Percentiles rank a stretch among this genome's conserved stretches.
phyloP scores from a whole-genome alignment of 305 asterid genomes.

The Solanum hybrid region DNA sequence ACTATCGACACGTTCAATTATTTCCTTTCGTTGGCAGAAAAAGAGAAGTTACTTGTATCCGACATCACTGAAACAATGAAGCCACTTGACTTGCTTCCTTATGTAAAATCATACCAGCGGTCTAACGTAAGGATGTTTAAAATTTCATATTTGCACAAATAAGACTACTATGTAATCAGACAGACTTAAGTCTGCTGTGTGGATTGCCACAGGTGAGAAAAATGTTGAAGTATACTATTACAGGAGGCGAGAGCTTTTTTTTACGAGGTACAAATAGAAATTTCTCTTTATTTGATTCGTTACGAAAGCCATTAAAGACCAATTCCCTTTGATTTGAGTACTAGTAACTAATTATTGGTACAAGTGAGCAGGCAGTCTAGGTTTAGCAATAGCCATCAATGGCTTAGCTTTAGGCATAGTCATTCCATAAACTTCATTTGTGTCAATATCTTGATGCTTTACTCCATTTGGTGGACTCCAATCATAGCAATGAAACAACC shows the following conservation, averaged over 20 bases:
- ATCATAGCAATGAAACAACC: constrained; percentile 65
- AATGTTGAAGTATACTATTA: background rate
- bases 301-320: background rate
- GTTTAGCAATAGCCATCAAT: constrained; percentile 47
- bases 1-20: constrained; percentile 52
- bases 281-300: no score
- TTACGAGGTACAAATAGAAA: background rate
- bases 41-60: constrained; percentile 42
- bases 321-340: background rate
- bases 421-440: constrained; percentile 83
- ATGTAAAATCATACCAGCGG: constrained; percentile 54
- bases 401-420: constrained; percentile 90
- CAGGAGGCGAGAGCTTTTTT: background rate
- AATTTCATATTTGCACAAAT: constrained; percentile 26
- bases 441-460: constrained; percentile 53
- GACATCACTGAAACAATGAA: constrained; percentile 43
- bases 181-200: background rate
- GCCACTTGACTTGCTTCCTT: constrained; percentile 60
- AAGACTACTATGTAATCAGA: background rate
- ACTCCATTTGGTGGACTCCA: constrained; percentile 59
- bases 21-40: constrained; percentile 47
- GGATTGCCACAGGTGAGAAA: background rate
- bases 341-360: constrained; percentile 11
- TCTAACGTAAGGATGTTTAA: constrained; percentile 41
- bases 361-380: constrained; percentile 48